A percentile compares a stretch with the other conserved stretches of the same genome.
phyloP scores from a whole-genome alignment of 2,329 filamentous ascomycete species.

The Escovopsis sp. region DNA sequence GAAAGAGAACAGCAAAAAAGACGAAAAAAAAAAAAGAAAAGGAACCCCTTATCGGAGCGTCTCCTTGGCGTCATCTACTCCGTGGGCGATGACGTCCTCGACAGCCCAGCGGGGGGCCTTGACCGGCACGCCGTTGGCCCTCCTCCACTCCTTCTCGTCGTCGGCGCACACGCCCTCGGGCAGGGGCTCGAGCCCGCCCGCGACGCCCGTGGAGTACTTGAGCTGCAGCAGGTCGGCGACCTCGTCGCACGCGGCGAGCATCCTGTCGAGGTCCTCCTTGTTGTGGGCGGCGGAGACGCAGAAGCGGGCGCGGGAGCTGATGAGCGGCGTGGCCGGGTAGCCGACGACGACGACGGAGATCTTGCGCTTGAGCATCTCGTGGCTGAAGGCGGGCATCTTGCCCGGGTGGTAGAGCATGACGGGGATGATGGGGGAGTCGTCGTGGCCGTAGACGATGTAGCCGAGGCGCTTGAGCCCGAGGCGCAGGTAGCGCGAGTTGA shows the following conservation, averaged over 20 bases:
- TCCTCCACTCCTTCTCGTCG: constrained; percentile 54
- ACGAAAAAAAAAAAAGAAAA: not conserved
- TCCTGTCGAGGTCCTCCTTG: constrained; percentile 89
- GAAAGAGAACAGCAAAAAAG: too few species aligned
- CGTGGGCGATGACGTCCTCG: constrained; percentile 64
- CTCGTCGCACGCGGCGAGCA: constrained; percentile 81
- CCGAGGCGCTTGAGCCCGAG: constrained; percentile 92
- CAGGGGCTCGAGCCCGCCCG: constrained; percentile 68
- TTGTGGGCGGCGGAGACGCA: constrained; percentile 93
- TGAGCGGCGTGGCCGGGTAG: constrained; percentile 89
- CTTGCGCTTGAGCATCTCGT: constrained; percentile 95
- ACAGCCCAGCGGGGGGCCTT: constrained; percentile 66
- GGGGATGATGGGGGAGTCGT: constrained; percentile 94
- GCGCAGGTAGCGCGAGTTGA: constrained; percentile 97
- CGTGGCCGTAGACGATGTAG: constrained; percentile 92
- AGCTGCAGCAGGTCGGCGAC: constrained; percentile 83
- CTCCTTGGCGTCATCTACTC: constrained; percentile 60
- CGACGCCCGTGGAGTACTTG: constrained; percentile 93
- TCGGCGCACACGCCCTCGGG: constrained; percentile 56
- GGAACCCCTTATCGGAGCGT: constrained; percentile 41
- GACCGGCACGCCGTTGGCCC: constrained; percentile 50
- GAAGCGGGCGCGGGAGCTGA: constrained; percentile 88
- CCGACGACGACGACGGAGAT: constrained; percentile 96
- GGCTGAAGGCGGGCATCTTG: constrained; percentile 96
- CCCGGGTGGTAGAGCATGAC: constrained; percentile 93